These are phyloP conservation scores for Hyphopichia buzzinii DNA, from an alignment of 1,139 yeast species.

Conservation along the genomic window DNA sequence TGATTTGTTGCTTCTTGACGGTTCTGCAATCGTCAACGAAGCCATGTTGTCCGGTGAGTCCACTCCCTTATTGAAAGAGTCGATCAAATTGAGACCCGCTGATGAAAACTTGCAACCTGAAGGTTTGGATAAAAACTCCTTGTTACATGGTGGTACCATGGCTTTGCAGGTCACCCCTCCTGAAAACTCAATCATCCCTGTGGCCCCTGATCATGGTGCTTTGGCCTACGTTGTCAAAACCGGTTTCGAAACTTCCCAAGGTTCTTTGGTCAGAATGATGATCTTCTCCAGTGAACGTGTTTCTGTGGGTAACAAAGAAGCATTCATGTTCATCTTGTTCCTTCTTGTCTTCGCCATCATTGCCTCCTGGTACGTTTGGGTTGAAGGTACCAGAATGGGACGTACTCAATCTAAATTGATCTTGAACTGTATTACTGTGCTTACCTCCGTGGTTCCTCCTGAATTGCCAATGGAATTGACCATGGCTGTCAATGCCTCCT, in stretches of 20 bases:
- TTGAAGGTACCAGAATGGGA: slow-evolving; percentile 94
- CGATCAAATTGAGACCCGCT: slow-evolving; percentile 78
- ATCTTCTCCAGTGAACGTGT: slow-evolving; percentile 95
- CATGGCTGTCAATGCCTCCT: slow-evolving; percentile 92
- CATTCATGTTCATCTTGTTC: slow-evolving; percentile 87
- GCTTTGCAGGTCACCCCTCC: slow-evolving; percentile 88
- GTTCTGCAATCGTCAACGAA: slow-evolving; percentile 91
- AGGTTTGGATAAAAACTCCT: slow-evolving; percentile 84
- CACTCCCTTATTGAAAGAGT: slow-evolving; percentile 92
- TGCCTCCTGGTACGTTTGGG: slow-evolving; percentile 99
- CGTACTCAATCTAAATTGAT: slow-evolving; percentile 91
- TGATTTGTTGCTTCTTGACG: slow-evolving; percentile 81
- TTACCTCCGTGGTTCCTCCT: slow-evolving; percentile 98
- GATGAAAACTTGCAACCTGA: slow-evolving; percentile 68
- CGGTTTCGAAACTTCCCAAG: slow-evolving; percentile 98
- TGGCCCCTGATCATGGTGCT: slow-evolving; percentile 90
- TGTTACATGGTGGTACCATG: slow-evolving; percentile 95
- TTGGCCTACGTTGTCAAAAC: slow-evolving; percentile 88
- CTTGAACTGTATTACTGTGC: slow-evolving; percentile 90
- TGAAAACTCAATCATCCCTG: slow-evolving; percentile 43
- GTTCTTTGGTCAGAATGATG: slow-evolving; percentile 96
- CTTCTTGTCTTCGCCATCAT: slow-evolving; percentile 87
- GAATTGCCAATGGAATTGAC: slow-evolving; percentile 99
- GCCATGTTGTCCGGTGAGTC: slow-evolving; percentile 99
- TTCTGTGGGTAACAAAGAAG: slow-evolving; percentile 94